phyloP scores from a whole-genome alignment of 495 filamentous ascomycete species.

The Penicillium egyptiacum region DNA sequence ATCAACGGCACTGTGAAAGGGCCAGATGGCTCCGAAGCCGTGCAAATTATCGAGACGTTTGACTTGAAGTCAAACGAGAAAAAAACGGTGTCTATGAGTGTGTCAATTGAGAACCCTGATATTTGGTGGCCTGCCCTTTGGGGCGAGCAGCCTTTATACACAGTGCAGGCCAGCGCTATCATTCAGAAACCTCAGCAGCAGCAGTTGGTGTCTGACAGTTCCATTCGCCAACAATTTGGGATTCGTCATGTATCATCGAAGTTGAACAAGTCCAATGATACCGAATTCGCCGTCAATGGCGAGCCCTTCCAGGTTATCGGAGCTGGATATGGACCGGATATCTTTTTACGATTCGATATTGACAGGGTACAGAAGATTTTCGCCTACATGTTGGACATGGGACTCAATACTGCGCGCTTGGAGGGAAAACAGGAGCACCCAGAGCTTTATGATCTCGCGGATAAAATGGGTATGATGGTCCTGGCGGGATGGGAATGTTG shows the following conservation, averaged over 20 bases:
- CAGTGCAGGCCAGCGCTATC: conserved; percentile 41
- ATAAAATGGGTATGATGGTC: conserved; percentile 61
- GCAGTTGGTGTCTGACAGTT: conserved; percentile 44
- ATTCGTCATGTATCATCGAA: conserved; percentile 54
- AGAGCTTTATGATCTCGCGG: conserved; percentile 56
- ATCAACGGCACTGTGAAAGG: conserved; percentile 40
- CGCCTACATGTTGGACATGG: conserved; percentile 55
- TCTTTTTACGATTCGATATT: conserved; percentile 59
- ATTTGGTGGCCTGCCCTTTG: conserved; percentile 81
- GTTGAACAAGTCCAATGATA: conserved; percentile 55
- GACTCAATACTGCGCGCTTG: conserved; percentile 61
- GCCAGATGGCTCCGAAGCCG: conserved; percentile 16
- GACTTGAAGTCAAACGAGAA: conserved; percentile 40
- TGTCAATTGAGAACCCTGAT: conserved; percentile 52
- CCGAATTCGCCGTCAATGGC: conserved; percentile 55
- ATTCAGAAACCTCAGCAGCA: conserved; percentile 18
- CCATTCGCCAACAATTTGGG: conserved; percentile 45
- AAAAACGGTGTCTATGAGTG: conserved; percentile 36
- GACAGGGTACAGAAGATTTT: conserved; percentile 46
- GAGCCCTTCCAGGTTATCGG: conserved; percentile 59
- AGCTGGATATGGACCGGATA: conserved; percentile 59
- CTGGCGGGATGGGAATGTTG: conserved; percentile 68
- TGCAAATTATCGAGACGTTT: conserved; percentile 31
- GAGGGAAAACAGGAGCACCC: conserved; percentile 68
- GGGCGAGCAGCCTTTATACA: conserved; percentile 73